Evolutionary conservation across 495 filamentous ascomycete genomes (phyloP), one percentile per base, ranked within the genome.

Genomic region (Darksidea phi): DNA sequence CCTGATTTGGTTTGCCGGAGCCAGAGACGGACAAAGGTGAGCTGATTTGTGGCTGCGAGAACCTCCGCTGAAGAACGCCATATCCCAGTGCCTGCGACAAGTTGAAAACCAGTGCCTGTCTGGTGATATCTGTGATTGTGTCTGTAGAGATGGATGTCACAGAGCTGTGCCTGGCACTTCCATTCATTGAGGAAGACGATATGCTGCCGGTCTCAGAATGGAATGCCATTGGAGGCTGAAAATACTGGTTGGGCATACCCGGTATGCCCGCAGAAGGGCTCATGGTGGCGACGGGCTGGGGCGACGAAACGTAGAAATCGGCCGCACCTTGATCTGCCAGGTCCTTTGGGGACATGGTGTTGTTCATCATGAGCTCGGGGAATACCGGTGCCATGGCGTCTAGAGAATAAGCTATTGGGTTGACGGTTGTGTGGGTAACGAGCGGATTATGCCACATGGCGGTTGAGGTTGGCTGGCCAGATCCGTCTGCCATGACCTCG

Each of bases 51-150:
- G 89, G 86, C 69, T 84, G 87, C 51, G 89, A 91, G 70, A 87
- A 89, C 77, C 89, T 93, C 54, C 88, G 82, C 62, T 84, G 82
- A 68, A 66, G 66, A 52, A 67, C 65, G 25, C 84, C 85, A 76
- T 90, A 87, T 51, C 82, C 81, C 58, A 83, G 81, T 57, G 87
- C 84, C 73, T 90, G 89, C 63, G 88, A 87, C 61, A 97, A 84
- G 63, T 87, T 90, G 66, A 82, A 80, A 73, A 96, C 75, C 76
- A 97, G 82, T 71, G 92, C 85, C 77, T 89, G 87, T 75, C 94
- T 84, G 60, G 93, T 97, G 72, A 88, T 85, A 78, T 98, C 95
- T 69, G 93, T 95, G 74, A 98, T 93, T 64, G 92, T 85, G 75
- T 88, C 87, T 51, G 85, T 84, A 56, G 85, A 87, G 59, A 81